phyloP scores from a whole-genome alignment of 345 rosid genomes.

The Eucalyptus guilfoylei region DNA sequence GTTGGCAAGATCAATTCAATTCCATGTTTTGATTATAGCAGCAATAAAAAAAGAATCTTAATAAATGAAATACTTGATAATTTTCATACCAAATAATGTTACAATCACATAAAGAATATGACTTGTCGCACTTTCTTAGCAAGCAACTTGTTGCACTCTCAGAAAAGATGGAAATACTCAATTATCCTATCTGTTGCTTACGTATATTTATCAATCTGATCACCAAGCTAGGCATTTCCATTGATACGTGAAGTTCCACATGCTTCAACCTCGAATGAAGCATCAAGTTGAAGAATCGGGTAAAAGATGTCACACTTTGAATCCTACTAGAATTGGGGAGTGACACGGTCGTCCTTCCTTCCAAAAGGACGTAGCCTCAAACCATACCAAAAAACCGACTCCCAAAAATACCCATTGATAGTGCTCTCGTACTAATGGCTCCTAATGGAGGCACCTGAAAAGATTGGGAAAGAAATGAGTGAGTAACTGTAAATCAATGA shows the following conservation, averaged over 20 bases:
- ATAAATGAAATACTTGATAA: neutral
- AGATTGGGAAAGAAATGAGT: too few relatives aligned
- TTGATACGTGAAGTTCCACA: neutral
- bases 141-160: neutral
- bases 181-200: neutral
- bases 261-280: neutral
- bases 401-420: too few relatives aligned
- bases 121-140: neutral
- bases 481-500: too few relatives aligned
- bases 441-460: too few relatives aligned
- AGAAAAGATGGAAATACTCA: neutral
- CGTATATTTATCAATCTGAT: neutral
- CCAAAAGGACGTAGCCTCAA: fast-evolving
- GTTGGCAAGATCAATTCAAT: neutral
- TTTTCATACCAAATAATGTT: neutral
- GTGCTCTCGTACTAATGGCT: too few relatives aligned
- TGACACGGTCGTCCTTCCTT: fast-evolving
- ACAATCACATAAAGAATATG: neutral
- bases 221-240: neutral
- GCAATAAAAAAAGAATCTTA: neutral
- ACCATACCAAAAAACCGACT: too few relatives aligned
- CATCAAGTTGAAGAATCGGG: neutral
- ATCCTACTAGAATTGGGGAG: too few relatives aligned
- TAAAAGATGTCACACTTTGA: too few relatives aligned
- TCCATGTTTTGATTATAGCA: neutral